Evolutionary conservation across 805 yeast genomes (phyloP).

Genomic region (Teunomyces kruisii): DNA sequence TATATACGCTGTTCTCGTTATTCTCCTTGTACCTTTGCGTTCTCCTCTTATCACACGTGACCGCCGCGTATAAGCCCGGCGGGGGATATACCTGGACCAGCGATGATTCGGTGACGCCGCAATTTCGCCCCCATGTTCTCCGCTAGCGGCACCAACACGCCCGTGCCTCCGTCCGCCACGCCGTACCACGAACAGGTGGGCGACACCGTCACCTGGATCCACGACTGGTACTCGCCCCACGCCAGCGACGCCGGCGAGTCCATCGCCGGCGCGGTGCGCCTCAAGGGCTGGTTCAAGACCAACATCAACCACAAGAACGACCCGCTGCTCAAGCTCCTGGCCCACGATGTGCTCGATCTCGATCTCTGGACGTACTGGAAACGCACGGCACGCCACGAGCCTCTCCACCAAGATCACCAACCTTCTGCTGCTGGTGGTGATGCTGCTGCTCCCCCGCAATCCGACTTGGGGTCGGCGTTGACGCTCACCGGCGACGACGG

Average conservation of each 20-base stretch:
- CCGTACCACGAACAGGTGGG: conserved; percentile 19
- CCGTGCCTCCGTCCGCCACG: conserved; percentile 5
- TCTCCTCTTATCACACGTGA: too few species aligned
- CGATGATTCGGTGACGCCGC: too few species aligned
- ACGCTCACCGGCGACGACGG: conserved; percentile 25
- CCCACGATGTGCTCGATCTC: conserved; percentile 46
- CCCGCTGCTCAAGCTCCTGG: conserved; percentile 10
- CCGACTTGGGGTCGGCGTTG: conserved; percentile 23
- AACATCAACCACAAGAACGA: conserved; percentile 16
- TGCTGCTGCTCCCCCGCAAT: background rate
- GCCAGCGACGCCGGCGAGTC: conserved; percentile 5
- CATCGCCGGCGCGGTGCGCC: conserved; percentile 7
- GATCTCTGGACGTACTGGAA: conserved; percentile 30
- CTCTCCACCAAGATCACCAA: too few species aligned
- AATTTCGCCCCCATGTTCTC: conserved; percentile 5
- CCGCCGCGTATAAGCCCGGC: too few species aligned
- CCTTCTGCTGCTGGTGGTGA: background rate
- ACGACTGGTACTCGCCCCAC: conserved; percentile 38
- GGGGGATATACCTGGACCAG: too few species aligned
- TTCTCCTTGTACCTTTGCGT: too few species aligned
- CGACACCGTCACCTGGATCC: conserved; percentile 35
- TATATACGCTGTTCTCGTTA: too few species aligned
- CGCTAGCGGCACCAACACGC: conserved; percentile 18
- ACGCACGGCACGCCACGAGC: too few species aligned
- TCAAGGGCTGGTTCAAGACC: conserved; percentile 41